Percentiles rank a stretch among this genome's conserved stretches.
Conservation (phyloP, 345 rosid genomes). For the Lepidium sativum region DNA sequence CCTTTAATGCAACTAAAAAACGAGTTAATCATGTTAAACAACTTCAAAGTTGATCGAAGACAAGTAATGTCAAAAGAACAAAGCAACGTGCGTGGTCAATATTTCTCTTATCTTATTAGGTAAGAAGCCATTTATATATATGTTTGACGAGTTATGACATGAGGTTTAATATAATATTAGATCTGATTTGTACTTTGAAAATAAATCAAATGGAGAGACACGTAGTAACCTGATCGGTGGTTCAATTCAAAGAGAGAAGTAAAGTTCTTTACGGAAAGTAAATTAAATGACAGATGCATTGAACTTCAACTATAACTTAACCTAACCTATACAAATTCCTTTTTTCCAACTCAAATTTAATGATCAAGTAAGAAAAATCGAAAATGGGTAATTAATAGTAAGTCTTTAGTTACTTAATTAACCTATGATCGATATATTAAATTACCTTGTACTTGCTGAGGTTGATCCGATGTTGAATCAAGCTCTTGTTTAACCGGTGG, state of each 20-base stretch:
- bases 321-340: conserved; percentile 26
- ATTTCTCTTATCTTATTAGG: conserved; percentile 20
- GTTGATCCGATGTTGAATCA: conserved; percentile 24
- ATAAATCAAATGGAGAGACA: conserved; percentile 4
- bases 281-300: conserved; percentile 34
- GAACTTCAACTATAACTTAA: conserved; percentile 27
- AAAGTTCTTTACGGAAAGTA: conserved; percentile 57
- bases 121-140: conserved; percentile 14
- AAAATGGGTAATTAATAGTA: conserved; percentile 6
- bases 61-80: neutral
- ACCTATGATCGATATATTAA: neutral
- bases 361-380: neutral
- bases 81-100: conserved; percentile 22
- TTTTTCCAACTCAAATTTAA: conserved; percentile 2
- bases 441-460: conserved; percentile 39
- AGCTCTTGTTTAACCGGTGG: conserved; percentile 28
- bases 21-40: conserved; percentile 15
- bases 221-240: conserved; percentile 25
- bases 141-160: conserved; percentile 5
- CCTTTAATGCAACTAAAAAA: neutral
- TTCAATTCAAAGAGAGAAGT: conserved; percentile 23
- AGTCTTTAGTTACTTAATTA: conserved; percentile 20
- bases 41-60: conserved; percentile 8
- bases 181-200: neutral
- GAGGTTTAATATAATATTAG: neutral